Conservation (phyloP, 1,139 yeast species). For the Scheffersomyces cryptocercus region DNA sequence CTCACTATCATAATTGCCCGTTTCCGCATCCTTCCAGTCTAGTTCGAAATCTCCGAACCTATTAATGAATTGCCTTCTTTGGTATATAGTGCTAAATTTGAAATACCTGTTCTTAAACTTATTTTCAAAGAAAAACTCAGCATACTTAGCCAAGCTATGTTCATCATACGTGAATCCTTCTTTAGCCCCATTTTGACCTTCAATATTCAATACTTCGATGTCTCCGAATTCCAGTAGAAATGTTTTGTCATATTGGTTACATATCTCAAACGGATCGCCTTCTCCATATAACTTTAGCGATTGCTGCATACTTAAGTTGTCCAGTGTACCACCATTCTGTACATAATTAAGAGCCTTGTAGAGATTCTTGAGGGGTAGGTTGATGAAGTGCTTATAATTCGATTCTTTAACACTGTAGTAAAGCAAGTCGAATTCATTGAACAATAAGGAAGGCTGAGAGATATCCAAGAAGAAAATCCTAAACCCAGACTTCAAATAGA, state of each 20-base stretch:
- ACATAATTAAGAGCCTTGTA: slow-evolving; percentile 41
- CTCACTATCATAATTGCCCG: slow-evolving; percentile 7
- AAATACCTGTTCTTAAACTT: slow-evolving; percentile 39
- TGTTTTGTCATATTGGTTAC: slow-evolving; percentile 26
- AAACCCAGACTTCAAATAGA: slow-evolving; percentile 56
- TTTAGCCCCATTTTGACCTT: too few relatives aligned
- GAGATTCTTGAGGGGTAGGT: slow-evolving; percentile 43
- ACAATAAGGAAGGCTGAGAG: slow-evolving; percentile 42
- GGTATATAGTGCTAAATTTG: slow-evolving; percentile 50
- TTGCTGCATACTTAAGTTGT: slow-evolving; percentile 15
- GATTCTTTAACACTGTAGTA: slow-evolving; percentile 45
- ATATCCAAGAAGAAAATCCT: slow-evolving; percentile 60
- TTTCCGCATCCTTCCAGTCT: slow-evolving; percentile 27
- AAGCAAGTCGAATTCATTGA: slow-evolving; percentile 45
- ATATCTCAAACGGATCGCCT: slow-evolving; percentile 31
- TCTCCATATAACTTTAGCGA: slow-evolving; percentile 20
- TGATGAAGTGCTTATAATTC: slow-evolving; percentile 43
- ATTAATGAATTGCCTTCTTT: slow-evolving; percentile 48
- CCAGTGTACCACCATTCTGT: slow-evolving; percentile 30
- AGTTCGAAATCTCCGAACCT: slow-evolving; percentile 44
- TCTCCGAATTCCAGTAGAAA: slow-evolving; percentile 5
- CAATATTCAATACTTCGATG: slow-evolving; percentile 1
- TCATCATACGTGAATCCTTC: background rate
- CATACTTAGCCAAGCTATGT: slow-evolving; percentile 16
- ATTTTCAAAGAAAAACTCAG: slow-evolving; percentile 38